Base-by-base conservation (phyloP, 164 flowering plant genomes). In the Dillenia suffruticosa region DNA sequence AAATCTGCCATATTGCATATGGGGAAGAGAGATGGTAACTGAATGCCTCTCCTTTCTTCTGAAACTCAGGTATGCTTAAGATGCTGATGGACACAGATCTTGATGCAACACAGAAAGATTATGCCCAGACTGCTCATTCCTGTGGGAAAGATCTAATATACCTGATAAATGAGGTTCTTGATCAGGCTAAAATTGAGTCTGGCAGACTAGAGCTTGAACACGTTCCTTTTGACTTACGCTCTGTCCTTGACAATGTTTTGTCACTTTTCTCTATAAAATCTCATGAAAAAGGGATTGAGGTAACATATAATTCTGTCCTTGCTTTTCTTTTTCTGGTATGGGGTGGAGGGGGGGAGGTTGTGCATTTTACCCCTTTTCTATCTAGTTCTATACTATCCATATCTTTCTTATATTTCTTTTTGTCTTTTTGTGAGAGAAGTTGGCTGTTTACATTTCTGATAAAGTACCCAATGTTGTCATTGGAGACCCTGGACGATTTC, bases 131-230 rank as follows among this genome's bases (percentile, higher is more conserved):
- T 71, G 98, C 98, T 58, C 92, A 80, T 64, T 74, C 66, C 24
- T 85, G 98, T 68, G 98, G 97, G 46, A 81, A 78, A 72, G 87
- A 81, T 74, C 75, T 94, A 24, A 94, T 94, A 71, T 78, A 87
- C 8, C 64, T 94, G 51, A 94, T 94, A 59, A 89, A 89, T 72
- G 88, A 87, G 68, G 98, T 94, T 70, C 90, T 94, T 59, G 98
- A 94, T 73, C 97, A 86, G 74, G 98, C 98, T 43, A 94, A 89
- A 81, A 94, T 94, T 70, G 97, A 94, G 77, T 87, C 98, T 47
- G 95, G 92, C 47, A 84, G 83, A 80, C 86, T 91, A 56, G 98
- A 94, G 68, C 92, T 91, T 53, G 97, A 91, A 74, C 75, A 79
- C 58, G 95, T 89, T 6, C 82, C 89, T 49, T 91, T 94, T 79